Evolutionary conservation across 805 yeast genomes (phyloP).

Genomic region (Pichia paraexigua): DNA sequence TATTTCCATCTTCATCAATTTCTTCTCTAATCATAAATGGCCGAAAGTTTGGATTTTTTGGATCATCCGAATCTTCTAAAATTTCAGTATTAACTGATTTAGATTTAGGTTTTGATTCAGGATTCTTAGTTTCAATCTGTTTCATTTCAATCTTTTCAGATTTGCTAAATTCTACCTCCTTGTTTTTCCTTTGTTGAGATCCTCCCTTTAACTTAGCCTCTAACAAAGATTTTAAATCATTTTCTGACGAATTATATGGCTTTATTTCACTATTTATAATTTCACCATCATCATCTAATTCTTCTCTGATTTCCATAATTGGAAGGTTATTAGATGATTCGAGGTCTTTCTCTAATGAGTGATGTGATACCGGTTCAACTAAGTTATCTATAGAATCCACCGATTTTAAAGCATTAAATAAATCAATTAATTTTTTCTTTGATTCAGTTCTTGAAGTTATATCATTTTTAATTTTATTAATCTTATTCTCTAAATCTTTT

Average conservation of each 20-base stretch:
- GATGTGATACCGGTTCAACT: background rate
- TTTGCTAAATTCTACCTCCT: slow-evolving; percentile 31
- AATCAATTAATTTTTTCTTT: slow-evolving; percentile 19
- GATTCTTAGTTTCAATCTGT: background rate
- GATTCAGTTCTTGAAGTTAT: slow-evolving; percentile 29
- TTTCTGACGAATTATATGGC: slow-evolving; percentile 22
- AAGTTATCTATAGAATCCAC: slow-evolving; percentile 22
- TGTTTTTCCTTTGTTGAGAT: background rate
- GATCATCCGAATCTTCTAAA: background rate
- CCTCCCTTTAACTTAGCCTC: background rate
- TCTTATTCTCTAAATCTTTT: slow-evolving; percentile 7
- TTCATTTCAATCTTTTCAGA: slow-evolving; percentile 5
- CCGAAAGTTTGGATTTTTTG: slow-evolving; percentile 14
- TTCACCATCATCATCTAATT: slow-evolving; percentile 77
- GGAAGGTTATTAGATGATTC: slow-evolving; percentile 40
- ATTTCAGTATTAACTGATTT: background rate
- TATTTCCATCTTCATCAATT: slow-evolving; percentile 71
- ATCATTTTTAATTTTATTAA: slow-evolving; percentile 26
- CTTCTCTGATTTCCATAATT: slow-evolving; percentile 77
- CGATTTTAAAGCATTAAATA: slow-evolving; percentile 20
- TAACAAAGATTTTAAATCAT: background rate
- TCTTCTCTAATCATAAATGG: slow-evolving; percentile 72
- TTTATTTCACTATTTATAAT: slow-evolving; percentile 40
- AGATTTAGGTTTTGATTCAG: background rate
- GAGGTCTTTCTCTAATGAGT: slow-evolving; percentile 16